phyloP scores from a whole-genome alignment of 2,329 filamentous ascomycete genomes.

The Pseudogymnoascus sp. region DNA sequence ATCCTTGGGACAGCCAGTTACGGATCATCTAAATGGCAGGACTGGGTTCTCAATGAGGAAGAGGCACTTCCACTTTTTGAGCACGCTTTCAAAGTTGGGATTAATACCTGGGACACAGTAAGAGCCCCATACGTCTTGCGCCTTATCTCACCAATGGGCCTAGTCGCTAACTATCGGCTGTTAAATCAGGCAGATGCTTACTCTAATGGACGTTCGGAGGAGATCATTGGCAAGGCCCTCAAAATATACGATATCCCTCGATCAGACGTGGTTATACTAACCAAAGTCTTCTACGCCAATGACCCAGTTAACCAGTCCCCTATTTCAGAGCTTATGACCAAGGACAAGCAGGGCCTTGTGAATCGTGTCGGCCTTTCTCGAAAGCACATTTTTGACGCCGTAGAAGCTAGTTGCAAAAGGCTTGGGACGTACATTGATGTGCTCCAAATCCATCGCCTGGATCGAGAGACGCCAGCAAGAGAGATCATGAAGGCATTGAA shows the following conservation, averaged over 20 bases:
- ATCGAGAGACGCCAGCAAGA: slow-evolving; percentile 35
- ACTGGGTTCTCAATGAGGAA: too few species aligned
- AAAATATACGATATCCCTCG: slow-evolving; percentile 43
- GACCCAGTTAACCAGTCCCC: slow-evolving; percentile 29
- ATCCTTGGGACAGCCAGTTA: too few species aligned
- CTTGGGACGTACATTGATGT: slow-evolving; percentile 46
- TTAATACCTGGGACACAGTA: too few species aligned
- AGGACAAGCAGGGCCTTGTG: slow-evolving; percentile 35
- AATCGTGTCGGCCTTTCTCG: slow-evolving; percentile 47
- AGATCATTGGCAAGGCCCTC: slow-evolving; percentile 43
- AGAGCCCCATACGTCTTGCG: too few species aligned
- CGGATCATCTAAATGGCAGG: too few species aligned
- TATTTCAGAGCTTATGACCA: slow-evolving; percentile 43
- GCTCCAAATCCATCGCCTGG: slow-evolving; percentile 57
- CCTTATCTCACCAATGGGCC: too few species aligned
- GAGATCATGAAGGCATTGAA: slow-evolving; percentile 47
- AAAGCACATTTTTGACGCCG: slow-evolving; percentile 57
- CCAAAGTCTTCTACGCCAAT: slow-evolving; percentile 51
- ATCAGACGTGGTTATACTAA: slow-evolving; percentile 45
- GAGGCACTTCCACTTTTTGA: too few species aligned
- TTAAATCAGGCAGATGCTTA: slow-evolving; percentile 27
- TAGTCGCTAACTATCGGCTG: too few species aligned
- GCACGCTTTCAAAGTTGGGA: too few species aligned
- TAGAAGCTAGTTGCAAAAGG: slow-evolving; percentile 48
- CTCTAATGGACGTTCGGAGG: slow-evolving; percentile 40